Percentiles rank a stretch among this genome's conserved stretches.
These are phyloP conservation scores for Fusarium sp. DNA, from an alignment of 2,329 filamentous ascomycete species.

Conservation along the genomic window DNA sequence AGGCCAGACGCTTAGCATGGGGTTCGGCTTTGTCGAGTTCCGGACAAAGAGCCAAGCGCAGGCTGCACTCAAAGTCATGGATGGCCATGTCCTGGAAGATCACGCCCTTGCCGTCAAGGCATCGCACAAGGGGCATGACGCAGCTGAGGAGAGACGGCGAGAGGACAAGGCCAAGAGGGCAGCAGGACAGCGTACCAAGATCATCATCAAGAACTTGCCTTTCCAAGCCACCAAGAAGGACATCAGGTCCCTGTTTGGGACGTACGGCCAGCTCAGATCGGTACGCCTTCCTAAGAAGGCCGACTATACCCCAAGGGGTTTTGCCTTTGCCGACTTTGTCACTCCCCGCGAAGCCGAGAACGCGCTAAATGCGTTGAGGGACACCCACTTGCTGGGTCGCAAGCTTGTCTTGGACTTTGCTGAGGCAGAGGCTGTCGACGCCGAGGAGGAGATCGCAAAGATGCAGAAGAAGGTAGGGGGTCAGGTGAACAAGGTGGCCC, in stretches of 20 bases:
- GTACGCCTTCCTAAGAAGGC: conserved; percentile 97
- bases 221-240: conserved; percentile 97
- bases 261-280: conserved; percentile 91
- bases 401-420: conserved; percentile 93
- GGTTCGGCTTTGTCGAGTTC: conserved; percentile 96
- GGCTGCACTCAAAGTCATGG: conserved; percentile 84
- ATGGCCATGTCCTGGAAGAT: conserved; percentile 86
- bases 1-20: conserved; percentile 92
- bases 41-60: conserved; percentile 80
- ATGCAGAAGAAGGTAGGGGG: conserved; percentile 96
- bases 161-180: conserved; percentile 86
- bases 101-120: conserved; percentile 87
- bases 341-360: conserved; percentile 90
- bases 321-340: conserved; percentile 96
- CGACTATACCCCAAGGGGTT: conserved; percentile 87
- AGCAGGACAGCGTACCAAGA: conserved; percentile 83
- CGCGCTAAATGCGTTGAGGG: conserved; percentile 88
- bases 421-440: conserved; percentile 86
- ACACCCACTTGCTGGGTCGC: conserved; percentile 92
- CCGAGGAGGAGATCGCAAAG: conserved; percentile 94
- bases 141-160: conserved; percentile 84
- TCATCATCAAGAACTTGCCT: conserved; percentile 97
- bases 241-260: conserved; percentile 83
- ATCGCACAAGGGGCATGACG: conserved; percentile 88
- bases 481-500: conserved; percentile 89